Base-by-base conservation (phyloP, 2,329 filamentous ascomycete genomes). In the Capronia epimyces region DNA sequence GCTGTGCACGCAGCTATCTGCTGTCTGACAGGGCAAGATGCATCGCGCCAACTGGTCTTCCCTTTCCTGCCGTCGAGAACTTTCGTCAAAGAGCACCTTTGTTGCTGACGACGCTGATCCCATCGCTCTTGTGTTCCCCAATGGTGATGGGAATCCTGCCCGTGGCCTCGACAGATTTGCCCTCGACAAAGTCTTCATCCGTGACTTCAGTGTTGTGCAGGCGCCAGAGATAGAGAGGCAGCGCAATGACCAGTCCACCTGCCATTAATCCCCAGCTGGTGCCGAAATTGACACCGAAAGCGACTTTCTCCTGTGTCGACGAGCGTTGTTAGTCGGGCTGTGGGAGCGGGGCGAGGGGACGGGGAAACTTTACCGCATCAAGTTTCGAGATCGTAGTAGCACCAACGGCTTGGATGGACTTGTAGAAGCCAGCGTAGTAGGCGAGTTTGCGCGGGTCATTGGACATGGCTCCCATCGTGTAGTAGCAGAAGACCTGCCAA, bases 371-470 rank as follows among this genome's bases (percentile, higher is more conserved):
- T 67, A 71, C 69, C 63, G 67, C 71, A 43, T 62, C 60, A 36
- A 61, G 46, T 12, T 58, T 58, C 29, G 67, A 74, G 54, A 70
- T 71, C 43, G 67, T 79, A 52, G 86, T 88, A 2, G 84, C 82
- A 61, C 88, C 89, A 20, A 86, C 87, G n/a, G 87, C 91, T 69
- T 95, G 89, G 57, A 95, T 87, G 44, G 84, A 84, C 73, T 93
- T 93, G 79, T 93, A 93, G 75, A 87, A 90, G 56, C 87, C 90
- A 36, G 89, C 86, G 64, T 91, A 86, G 75, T 96, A 95, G 72
- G 91, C 90, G 22, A 91, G 80, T 69, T 89, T 91, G 68, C 90
- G 88, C 54, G 87, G 82, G 57, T 91, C 95, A 79, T 97, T 97
- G 65, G 87, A 90, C 37, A 96, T 77, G 6, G 90, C 81, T 44